Evolutionary conservation across 441 rosid genomes (phyloP).

Genomic region (Erodium moschatum): DNA sequence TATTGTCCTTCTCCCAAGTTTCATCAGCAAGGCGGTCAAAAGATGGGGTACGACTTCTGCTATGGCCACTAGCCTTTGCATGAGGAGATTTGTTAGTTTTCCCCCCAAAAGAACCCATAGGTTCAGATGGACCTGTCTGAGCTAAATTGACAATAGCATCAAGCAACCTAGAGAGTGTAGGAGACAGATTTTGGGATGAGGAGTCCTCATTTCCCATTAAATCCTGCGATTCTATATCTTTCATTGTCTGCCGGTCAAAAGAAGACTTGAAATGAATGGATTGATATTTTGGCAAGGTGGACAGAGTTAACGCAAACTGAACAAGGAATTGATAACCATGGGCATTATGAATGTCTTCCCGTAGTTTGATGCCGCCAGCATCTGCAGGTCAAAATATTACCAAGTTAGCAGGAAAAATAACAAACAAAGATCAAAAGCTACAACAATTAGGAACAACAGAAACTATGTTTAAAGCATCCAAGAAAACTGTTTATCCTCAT

Average conservation of each 20-base stretch:
- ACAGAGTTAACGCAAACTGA: conserved; percentile 80
- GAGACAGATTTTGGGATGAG: conserved; percentile 47
- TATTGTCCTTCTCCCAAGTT: conserved; percentile 66
- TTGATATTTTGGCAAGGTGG: conserved; percentile 51
- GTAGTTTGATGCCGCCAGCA: conserved; percentile 83
- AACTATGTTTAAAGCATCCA: background rate
- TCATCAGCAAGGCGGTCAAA: conserved; percentile 55
- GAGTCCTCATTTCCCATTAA: conserved; percentile 40
- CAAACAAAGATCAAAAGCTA: conserved; percentile 9
- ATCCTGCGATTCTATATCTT: conserved; percentile 26
- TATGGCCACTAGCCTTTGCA: conserved; percentile 42
- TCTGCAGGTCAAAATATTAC: conserved; percentile 53
- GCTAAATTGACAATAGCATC: conserved; percentile 97
- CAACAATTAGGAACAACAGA: conserved; percentile 9
- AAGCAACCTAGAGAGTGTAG: conserved; percentile 85
- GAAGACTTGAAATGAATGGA: conserved; percentile 33
- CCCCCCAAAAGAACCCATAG: conserved; percentile 32
- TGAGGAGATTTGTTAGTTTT: conserved; percentile 53
- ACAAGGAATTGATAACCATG: conserved; percentile 99
- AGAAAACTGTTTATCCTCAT: background rate
- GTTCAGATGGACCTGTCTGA: conserved; percentile 82
- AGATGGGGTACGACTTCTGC: conserved; percentile 55
- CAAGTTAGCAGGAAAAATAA: conserved; percentile 28
- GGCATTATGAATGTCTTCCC: conserved; percentile 99
- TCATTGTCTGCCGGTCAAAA: conserved; percentile 31